Percentiles rank a stretch among this genome's conserved stretches.
phyloP scores from a whole-genome alignment of 1,139 yeast species.

The Saccharomyces hybrid region DNA sequence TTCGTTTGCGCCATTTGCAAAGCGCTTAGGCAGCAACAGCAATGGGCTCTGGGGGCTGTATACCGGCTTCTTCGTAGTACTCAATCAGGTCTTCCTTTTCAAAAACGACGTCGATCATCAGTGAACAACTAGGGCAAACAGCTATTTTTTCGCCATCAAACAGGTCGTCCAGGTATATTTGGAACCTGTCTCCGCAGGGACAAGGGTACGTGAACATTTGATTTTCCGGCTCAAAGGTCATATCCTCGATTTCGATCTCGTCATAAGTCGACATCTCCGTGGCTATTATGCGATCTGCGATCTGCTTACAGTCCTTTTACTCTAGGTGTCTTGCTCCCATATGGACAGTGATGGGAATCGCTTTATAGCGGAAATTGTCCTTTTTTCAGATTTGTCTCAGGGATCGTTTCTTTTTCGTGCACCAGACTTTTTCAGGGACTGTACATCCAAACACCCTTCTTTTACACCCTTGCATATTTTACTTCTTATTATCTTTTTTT shows the following conservation, averaged over 20 bases:
- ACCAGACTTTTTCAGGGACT: not conserved
- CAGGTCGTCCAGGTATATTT: conserved; percentile 77
- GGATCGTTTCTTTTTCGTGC: not conserved
- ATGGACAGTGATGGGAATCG: not conserved
- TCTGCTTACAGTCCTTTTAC: not conserved
- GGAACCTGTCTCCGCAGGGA: conserved; percentile 96
- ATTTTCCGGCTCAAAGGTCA: conserved; percentile 75
- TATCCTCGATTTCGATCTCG: conserved; percentile 94
- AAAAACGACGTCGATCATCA: conserved; percentile 86
- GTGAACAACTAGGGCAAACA: conserved; percentile 91
- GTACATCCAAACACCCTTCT: not conserved
- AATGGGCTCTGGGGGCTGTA: conserved; percentile 24
- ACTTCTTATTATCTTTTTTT: too few species aligned
- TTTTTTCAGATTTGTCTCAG: not conserved
- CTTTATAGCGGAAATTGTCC: too few species aligned
- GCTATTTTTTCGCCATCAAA: conserved; percentile 90
- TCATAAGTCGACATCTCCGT: conserved; percentile 58
- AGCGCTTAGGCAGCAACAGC: conserved; percentile 11
- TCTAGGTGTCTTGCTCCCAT: too few species aligned
- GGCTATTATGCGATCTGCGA: not conserved
- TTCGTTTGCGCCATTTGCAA: too few species aligned
- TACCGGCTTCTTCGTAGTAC: conserved; percentile 35
- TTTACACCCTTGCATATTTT: not conserved
- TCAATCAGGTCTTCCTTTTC: conserved; percentile 50
- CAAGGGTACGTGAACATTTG: conserved; percentile 90